These are phyloP conservation scores for Phytopythium montanum DNA, from an alignment of 352 stramenopile species.

Conservation along the genomic window DNA sequence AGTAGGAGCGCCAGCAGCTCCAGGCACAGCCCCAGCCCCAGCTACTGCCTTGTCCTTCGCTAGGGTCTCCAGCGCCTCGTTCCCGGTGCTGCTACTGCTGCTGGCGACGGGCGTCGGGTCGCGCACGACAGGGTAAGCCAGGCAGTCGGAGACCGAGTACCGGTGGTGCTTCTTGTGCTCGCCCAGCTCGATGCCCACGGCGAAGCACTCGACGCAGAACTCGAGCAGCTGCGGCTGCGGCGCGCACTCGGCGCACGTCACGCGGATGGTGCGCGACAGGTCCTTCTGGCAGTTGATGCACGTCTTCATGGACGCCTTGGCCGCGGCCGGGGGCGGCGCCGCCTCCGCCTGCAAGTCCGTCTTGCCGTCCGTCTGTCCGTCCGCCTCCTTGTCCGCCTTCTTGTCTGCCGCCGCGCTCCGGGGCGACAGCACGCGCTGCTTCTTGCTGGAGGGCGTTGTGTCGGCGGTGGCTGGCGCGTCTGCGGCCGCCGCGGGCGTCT, in stretches of 20 bases:
- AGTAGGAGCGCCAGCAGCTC: slow-evolving; percentile 15
- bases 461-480: slow-evolving; percentile 5
- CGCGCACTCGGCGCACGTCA: slow-evolving; percentile 77
- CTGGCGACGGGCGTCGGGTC: slow-evolving; percentile 22
- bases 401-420: neutral
- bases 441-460: slow-evolving; percentile 19
- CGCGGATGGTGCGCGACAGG: slow-evolving; percentile 78
- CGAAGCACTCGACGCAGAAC: slow-evolving; percentile 96
- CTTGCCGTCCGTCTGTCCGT: neutral
- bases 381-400: too few relatives aligned
- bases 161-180: slow-evolving; percentile 78
- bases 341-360: too few relatives aligned
- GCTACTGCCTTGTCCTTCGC: slow-evolving; percentile 14
- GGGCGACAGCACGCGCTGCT: slow-evolving; percentile 17
- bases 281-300: slow-evolving; percentile 88
- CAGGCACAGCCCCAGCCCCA: neutral
- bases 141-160: slow-evolving; percentile 82
- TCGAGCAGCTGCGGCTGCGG: slow-evolving; percentile 55
- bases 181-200: slow-evolving; percentile 71
- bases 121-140: slow-evolving; percentile 70
- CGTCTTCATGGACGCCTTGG: slow-evolving; percentile 47
- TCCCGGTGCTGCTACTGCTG: slow-evolving; percentile 4
- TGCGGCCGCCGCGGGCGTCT: slow-evolving; percentile 15
- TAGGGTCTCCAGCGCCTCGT: slow-evolving; percentile 6
- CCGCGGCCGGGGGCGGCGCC: slow-evolving; percentile 3